These are phyloP conservation scores for Aspergillus pseudonomiae DNA, from an alignment of 2,329 filamentous ascomycete genomes.

Conservation along the genomic window DNA sequence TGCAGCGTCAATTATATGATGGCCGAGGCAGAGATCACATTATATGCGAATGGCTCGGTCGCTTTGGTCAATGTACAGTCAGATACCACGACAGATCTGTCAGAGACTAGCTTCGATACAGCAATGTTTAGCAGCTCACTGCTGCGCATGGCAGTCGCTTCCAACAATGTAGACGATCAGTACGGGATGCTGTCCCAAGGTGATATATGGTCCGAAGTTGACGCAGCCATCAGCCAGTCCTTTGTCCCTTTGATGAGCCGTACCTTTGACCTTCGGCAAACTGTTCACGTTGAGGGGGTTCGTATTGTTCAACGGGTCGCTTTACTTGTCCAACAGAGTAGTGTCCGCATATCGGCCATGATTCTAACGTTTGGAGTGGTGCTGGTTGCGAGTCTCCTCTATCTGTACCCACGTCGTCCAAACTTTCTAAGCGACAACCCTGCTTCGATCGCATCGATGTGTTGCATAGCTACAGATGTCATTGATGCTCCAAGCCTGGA, in stretches of 20 bases:
- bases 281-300: constrained; percentile 5
- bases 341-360: constrained; percentile 1
- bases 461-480: constrained; percentile 9
- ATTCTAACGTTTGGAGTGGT: constrained; percentile 6
- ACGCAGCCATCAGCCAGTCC: not conserved
- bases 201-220: constrained; percentile 2
- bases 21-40: constrained; percentile 2
- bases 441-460: constrained; percentile 13
- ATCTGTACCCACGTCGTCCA: constrained; percentile 7
- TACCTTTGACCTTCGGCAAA: constrained; percentile 8
- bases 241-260: constrained; percentile 14
- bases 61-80: not conserved
- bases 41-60: constrained; percentile 10
- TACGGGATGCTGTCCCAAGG: not conserved
- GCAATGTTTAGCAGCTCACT: constrained; percentile 7
- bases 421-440: constrained; percentile 10
- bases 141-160: not conserved
- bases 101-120: constrained; percentile 1
- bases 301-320: constrained; percentile 9
- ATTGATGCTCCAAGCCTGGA: constrained; percentile 6
- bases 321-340: constrained; percentile 2
- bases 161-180: not conserved
- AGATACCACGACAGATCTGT: not conserved
- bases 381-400: constrained; percentile 5
- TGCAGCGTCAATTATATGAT: constrained; percentile 8